Conservation (phyloP, 768 basidiomycete species). For the Tulasnella sp. region DNA sequence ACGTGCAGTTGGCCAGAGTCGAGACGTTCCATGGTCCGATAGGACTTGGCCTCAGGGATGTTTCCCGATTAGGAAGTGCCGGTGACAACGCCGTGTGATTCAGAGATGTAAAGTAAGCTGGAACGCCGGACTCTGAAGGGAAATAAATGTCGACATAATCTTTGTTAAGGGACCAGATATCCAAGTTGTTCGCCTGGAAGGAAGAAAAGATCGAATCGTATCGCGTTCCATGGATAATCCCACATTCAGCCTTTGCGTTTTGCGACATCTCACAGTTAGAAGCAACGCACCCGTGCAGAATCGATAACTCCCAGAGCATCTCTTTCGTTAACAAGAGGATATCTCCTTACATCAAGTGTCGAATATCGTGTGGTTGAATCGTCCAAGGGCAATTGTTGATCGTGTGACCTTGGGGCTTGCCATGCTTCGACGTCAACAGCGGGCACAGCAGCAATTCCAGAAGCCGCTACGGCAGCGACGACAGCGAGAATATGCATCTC, state of each 20-base stretch:
- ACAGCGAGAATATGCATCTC: too few species aligned
- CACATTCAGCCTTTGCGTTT: neutral
- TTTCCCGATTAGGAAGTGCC: neutral
- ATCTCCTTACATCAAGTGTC: neutral
- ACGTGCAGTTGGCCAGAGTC: conserved; percentile 20
- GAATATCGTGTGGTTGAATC: neutral
- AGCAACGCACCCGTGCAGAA: neutral
- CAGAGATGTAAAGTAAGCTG: neutral
- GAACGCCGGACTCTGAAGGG: neutral
- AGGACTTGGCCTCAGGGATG: neutral
- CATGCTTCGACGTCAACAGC: too few species aligned
- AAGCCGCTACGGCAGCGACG: too few species aligned
- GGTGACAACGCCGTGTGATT: conserved; percentile 1
- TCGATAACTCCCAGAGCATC: neutral
- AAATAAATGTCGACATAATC: conserved; percentile 10
- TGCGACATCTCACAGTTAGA: neutral
- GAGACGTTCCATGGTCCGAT: conserved; percentile 12
- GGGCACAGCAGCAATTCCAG: too few species aligned
- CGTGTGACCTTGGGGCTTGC: too few species aligned
- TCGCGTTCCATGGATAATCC: neutral
- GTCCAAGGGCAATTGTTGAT: neutral
- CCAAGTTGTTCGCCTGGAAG: conserved; percentile 5
- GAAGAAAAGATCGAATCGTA: too few species aligned
- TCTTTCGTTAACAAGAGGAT: neutral
- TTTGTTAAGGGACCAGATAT: conserved; percentile 3